Evolutionary conservation across 495 filamentous ascomycete species (phyloP).

Genomic region (Evansstolkia leycettana): DNA sequence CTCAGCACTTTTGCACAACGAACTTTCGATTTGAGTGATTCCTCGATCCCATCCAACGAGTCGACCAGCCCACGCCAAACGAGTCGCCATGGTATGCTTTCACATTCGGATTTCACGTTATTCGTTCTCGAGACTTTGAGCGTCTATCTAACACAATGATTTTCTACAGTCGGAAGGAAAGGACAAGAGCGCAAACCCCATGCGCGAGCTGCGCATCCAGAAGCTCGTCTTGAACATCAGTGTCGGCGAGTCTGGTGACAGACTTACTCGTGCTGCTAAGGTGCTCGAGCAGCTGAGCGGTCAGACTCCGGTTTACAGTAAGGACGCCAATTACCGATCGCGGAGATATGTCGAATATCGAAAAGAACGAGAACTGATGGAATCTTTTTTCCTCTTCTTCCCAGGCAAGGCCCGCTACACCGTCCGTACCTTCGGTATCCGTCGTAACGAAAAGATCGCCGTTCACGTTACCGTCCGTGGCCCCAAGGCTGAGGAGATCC

Average conservation of each 20-base stretch:
- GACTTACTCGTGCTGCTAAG: conserved; percentile 98
- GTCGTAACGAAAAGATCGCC: conserved; percentile 99
- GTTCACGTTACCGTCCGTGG: conserved; percentile 99
- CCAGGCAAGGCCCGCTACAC: conserved; percentile 99
- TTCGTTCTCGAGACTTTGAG: background rate
- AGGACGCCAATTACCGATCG: conserved; percentile 14
- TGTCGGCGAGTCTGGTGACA: conserved; percentile 99
- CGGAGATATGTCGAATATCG: background rate
- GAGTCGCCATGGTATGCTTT: conserved; percentile 38
- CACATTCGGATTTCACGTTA: background rate
- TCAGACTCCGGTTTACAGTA: conserved; percentile 99
- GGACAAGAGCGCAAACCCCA: conserved; percentile 87
- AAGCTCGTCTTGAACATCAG: conserved; percentile 99
- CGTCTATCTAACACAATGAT: conserved; percentile 3
- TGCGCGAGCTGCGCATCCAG: conserved; percentile 98
- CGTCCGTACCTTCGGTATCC: conserved; percentile 99
- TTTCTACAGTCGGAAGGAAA: conserved; percentile 42
- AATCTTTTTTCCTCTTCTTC: conserved; percentile 4
- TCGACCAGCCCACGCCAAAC: conserved; percentile 35
- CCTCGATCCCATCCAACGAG: conserved; percentile 24
- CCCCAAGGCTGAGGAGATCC: conserved; percentile 99
- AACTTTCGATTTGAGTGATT: conserved; percentile 8
- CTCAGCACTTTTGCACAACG: conserved; percentile 29
- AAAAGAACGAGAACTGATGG: conserved; percentile 9
- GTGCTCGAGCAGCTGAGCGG: conserved; percentile 98